Percentiles rank a stretch among this genome's conserved stretches.
Conservation (phyloP, 768 basidiomycete genomes). For the Rhodosporidiobolus odoratus region DNA sequence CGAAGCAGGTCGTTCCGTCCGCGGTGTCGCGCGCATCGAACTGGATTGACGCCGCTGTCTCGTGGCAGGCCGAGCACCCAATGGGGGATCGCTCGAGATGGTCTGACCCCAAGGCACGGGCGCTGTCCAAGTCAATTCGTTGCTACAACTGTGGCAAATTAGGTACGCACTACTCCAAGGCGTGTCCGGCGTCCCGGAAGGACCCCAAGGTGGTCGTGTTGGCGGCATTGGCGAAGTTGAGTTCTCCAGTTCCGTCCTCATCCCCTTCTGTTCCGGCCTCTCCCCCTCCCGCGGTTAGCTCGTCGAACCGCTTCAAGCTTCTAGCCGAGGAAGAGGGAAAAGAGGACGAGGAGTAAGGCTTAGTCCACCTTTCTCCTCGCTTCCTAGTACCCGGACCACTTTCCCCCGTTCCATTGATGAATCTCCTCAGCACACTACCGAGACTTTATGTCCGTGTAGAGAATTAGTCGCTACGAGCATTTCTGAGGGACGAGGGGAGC, state of each 20-base stretch:
- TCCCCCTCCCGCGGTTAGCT: too few species aligned
- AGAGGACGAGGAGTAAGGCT: background rate
- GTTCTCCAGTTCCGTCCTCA: too few species aligned
- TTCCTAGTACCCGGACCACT: background rate
- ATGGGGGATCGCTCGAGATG: background rate
- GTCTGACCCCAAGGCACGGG: background rate
- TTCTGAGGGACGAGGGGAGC: too few species aligned
- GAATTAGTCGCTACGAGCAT: too few species aligned
- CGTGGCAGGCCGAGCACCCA: background rate
- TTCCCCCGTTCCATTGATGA: background rate
- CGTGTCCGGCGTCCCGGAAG: background rate
- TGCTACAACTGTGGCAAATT: constrained; percentile 1
- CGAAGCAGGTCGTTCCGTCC: too few species aligned
- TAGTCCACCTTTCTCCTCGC: background rate
- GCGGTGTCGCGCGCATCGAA: background rate
- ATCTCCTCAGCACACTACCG: too few species aligned
- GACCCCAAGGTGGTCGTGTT: background rate
- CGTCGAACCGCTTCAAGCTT: background rate
- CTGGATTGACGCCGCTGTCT: background rate
- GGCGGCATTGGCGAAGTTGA: too few species aligned
- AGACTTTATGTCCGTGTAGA: background rate
- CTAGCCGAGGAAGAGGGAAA: background rate
- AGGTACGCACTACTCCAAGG: background rate
- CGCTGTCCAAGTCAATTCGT: background rate
- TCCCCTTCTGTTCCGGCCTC: too few species aligned